Evolutionary conservation across 2,329 filamentous ascomycete species (phyloP), one percentile per base, ranked within the genome.

Genomic region (Orbilia oligospora): DNA sequence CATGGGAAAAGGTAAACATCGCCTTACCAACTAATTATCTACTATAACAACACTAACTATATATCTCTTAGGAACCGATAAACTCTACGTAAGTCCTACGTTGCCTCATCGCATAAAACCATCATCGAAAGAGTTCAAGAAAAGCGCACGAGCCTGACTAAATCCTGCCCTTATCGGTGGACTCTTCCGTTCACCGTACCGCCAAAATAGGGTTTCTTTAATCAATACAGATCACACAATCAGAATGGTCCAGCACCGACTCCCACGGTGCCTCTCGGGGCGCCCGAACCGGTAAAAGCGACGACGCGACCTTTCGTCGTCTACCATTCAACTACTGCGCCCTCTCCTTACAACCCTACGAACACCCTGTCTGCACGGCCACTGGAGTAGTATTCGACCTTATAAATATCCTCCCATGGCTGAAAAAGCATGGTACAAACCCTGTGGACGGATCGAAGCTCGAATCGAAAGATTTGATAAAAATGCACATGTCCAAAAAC

Each of bases 261-360:
- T 93, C 94, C 81, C 94, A 91, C 83, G 92, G 92, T 82, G 88
- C 91, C 71, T 90, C 90, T 81, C 89, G 91, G 71, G 91, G 90
- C 64, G 84, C 88, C 83, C 84, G 90, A 86, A 85, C 88, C 82
- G 80, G 86, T 33, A 84, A 88, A 58, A 85, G 86, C 1, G 85
- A 85, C 22, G 89, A 89, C 80, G 88, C 89, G 61, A 88, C 89
- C 44, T 98, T 98, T 87, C 93, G 92, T 83, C 92, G 93, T 55
- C 89, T 99, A 0, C 96, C 97, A 33, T 99, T 97, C 89, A 98
- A 97, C 87, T 98, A 96, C 86, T 99, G 96, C 89, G 93, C 96
- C 80, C 91, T 97, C 46, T 97, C 93, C 78, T 91, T 99, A 38
- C 96, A 98, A 83, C 97, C 97, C 6, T 99, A 97, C 87, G 90